These are phyloP conservation scores for Cyclostephanos invisitatus DNA, from an alignment of 108 stramenopile species.

Conservation along the genomic window DNA sequence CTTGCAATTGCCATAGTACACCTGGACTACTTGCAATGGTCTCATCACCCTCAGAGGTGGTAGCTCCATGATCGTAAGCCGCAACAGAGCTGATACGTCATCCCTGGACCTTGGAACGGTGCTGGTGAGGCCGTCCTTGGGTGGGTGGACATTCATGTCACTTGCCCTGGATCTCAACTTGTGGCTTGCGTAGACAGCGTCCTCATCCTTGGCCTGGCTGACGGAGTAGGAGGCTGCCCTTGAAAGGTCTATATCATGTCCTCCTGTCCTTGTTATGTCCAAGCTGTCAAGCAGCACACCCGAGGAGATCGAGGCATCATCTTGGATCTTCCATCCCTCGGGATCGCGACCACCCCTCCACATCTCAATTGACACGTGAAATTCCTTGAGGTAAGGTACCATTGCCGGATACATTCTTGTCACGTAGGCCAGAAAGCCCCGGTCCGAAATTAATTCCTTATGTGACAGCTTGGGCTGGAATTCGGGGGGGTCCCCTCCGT, in stretches of 20 bases:
- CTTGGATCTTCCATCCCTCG: slow-evolving; percentile 51
- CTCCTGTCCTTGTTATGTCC: too few relatives aligned
- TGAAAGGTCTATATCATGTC: too few relatives aligned
- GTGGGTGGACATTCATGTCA: not conserved
- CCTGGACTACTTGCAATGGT: slow-evolving; percentile 2
- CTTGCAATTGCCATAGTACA: slow-evolving; percentile 25
- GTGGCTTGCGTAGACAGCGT: too few relatives aligned
- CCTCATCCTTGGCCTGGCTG: too few relatives aligned
- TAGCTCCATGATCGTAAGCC: not conserved
- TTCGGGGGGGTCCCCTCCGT: too few relatives aligned
- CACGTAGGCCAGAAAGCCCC: slow-evolving; percentile 58
- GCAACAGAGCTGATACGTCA: slow-evolving; percentile 29
- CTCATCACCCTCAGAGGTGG: slow-evolving; percentile 25
- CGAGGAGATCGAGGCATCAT: too few relatives aligned
- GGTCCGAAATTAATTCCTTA: slow-evolving; percentile 20
- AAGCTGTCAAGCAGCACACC: too few relatives aligned
- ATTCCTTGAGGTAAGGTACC: slow-evolving; percentile 52
- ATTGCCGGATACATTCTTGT: slow-evolving; percentile 29
- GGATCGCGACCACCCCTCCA: slow-evolving; percentile 44
- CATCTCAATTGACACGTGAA: slow-evolving; percentile 45
- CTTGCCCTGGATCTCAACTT: too few relatives aligned
- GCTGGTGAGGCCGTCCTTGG: slow-evolving; percentile 19
- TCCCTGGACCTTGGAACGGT: slow-evolving; percentile 32
- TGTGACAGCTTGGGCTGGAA: slow-evolving; percentile 12
- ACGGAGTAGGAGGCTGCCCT: too few relatives aligned